Base-by-base conservation (phyloP, 169 alveolate species). In the Ichthyophthirius multifiliis region DNA sequence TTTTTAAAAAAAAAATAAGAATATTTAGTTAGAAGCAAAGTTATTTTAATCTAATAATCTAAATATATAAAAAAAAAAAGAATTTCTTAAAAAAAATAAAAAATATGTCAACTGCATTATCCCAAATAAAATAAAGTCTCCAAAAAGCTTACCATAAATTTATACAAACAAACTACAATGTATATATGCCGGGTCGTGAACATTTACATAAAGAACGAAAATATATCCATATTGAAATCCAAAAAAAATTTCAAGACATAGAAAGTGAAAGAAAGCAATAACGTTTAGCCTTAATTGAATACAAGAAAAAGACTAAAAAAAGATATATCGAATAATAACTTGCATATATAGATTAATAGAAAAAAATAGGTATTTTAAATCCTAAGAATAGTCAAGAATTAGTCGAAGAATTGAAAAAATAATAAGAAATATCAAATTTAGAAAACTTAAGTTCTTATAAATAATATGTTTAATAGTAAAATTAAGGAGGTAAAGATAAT, bases 191-290 rank as follows among this genome's bases (percentile, higher is more conserved):
- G 47, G 16, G 63, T 48, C 76, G 73, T 1, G 75, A 76, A n/a
- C 67, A 48, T 9, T 39, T 62, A 31, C 62, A 73, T 10, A 89
- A 83, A 46, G 31, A 82, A 65, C 64, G 94, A 16, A 75, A 76
- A 37, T 89, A 89, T 74, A 78, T 83, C 16, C 85, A 89, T 39
- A 82, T 89, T 32, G 90, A 89, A 43, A 74, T 89, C n/a, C 15
- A 79, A 44, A 80, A 86, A 34, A 82, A 85, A 37, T 89, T 89
- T 37, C 86, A 86, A 41, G 76, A 75, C 1, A 43, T 48, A 39
- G 55, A 77, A n/a, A 64, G 47, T 12, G 76, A 81, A 39, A 85
- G 89, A 45, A 88, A 87, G 65, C 34, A 65, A 62, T 55, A 81
- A 44, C 67, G 86, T 55, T 55, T 81, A 4, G 31, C 39, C 30